These are phyloP conservation scores for Sclerospora graminicola DNA, from an alignment of 352 stramenopile genomes.

Conservation along the genomic window DNA sequence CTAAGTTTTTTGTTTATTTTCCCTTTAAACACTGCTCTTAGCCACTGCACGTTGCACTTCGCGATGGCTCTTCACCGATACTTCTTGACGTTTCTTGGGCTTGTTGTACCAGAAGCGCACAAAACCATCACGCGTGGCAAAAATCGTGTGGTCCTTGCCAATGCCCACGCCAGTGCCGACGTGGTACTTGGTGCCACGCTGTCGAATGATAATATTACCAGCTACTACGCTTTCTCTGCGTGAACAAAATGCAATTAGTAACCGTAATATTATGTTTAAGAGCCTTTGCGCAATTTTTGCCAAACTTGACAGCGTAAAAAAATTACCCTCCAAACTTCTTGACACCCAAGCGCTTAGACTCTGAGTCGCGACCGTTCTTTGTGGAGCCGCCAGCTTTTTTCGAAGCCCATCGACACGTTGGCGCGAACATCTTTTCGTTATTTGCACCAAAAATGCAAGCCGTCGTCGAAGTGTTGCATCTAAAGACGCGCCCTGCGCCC, in stretches of 20 bases:
- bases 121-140: constrained; percentile 76
- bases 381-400: constrained; percentile 96
- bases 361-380: constrained; percentile 96
- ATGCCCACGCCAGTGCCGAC: constrained; percentile 89
- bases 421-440: constrained; percentile 34
- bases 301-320: background rate
- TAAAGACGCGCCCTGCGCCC: constrained; percentile 58
- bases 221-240: constrained; percentile 74
- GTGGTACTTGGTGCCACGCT: constrained; percentile 95
- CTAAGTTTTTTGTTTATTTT: too few species aligned
- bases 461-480: constrained; percentile 19
- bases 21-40: constrained; percentile 14
- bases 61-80: constrained; percentile 72
- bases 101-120: constrained; percentile 89
- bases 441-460: constrained; percentile 14
- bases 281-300: background rate
- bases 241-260: background rate
- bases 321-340: constrained; percentile 93
- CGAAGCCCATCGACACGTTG: constrained; percentile 66
- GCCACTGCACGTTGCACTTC: constrained; percentile 36
- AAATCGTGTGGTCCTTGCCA: constrained; percentile 92
- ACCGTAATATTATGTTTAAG: too few species aligned
- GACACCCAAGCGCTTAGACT: constrained; percentile 93
- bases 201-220: constrained; percentile 97
- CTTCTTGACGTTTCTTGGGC: constrained; percentile 76